Conservation (phyloP, 2,329 filamentous ascomycete species). For the Xylariales sp. region DNA sequence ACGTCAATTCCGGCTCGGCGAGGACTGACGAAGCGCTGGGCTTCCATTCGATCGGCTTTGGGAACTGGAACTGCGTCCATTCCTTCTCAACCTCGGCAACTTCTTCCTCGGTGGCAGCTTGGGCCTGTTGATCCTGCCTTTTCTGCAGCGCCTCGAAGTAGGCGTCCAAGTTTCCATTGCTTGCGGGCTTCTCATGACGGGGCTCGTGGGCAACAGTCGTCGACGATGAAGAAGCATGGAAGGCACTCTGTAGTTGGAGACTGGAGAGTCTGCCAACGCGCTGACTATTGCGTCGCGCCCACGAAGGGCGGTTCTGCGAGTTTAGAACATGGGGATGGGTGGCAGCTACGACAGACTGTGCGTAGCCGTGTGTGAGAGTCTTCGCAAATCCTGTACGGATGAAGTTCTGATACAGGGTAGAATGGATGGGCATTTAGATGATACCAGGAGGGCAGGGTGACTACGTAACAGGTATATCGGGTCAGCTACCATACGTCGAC, state of each 20-base stretch:
- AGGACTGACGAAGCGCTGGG: slow-evolving; percentile 51
- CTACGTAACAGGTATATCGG: slow-evolving; percentile 29
- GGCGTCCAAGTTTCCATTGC: slow-evolving; percentile 71
- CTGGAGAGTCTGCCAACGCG: slow-evolving; percentile 51
- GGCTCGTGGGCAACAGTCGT: slow-evolving; percentile 51
- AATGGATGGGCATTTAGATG: slow-evolving; percentile 87
- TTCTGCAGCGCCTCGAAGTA: slow-evolving; percentile 90
- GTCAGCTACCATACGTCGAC: slow-evolving; percentile 12
- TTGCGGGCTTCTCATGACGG: slow-evolving; percentile 44
- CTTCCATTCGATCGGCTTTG: slow-evolving; percentile 87
- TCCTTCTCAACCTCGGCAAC: slow-evolving; percentile 65
- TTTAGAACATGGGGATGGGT: slow-evolving; percentile 75
- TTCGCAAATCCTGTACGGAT: slow-evolving; percentile 97
- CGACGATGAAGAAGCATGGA: slow-evolving; percentile 55
- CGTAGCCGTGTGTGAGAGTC: slow-evolving; percentile 96
- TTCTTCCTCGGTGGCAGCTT: slow-evolving; percentile 34
- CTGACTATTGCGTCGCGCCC: slow-evolving; percentile 53
- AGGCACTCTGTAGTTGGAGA: slow-evolving; percentile 72
- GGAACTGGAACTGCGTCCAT: slow-evolving; percentile 89
- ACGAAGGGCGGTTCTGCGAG: slow-evolving; percentile 63
- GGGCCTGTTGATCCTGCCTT: slow-evolving; percentile 40
- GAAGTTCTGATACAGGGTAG: slow-evolving; percentile 69
- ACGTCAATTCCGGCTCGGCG: slow-evolving; percentile 54
- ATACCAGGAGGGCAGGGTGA: slow-evolving; percentile 56
- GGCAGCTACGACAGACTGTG: slow-evolving; percentile 93